Base-by-base conservation (phyloP, 805 yeast species). In the Hanseniaspora hatyaiensis region DNA sequence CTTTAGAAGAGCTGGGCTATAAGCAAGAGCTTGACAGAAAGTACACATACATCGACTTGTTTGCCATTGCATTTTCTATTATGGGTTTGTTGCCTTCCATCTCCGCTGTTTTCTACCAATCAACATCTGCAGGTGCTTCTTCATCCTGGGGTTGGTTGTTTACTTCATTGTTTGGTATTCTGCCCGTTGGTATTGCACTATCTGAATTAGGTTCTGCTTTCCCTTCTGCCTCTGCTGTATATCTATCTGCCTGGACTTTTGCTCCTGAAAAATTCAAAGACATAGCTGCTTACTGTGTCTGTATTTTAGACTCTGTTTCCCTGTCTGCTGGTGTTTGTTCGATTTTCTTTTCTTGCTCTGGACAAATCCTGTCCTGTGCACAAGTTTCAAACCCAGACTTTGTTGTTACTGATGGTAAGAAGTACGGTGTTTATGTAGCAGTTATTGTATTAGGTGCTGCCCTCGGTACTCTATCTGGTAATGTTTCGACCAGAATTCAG, bases 61-160 rank as follows among this genome's bases (percentile, higher is more conserved):
- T 81, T 55, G 85, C 85, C 50, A 75, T 80, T 49, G 82, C 86
- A 1, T 80, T 77, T 59, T 70, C 77, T 30, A 77, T 80, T 55
- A 78, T 80, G 84, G 79, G 83, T 13, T 62, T 80, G 34, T 63
- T 80, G 29, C 64, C 64, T 8, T 72, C 79, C n/a, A 73, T 78
- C 47, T 74, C 83, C 0, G 72, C 82, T 2, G 69, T 72, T 16
- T 53, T 78, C 19, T 66, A 65, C 19, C 62, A 65, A 31, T 77
- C 77, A 6, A 61, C 77, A 18, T 61, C 70, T 13, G 72, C 77
- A 0, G 84, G 84, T 4, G 74, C 79, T 0, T 74, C 71, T 4
- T 65, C 77, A 49, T 67, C 77, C 3, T 78, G 84, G 83, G 78
- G 80, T 30, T 78, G 84, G 84, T 59, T 75, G 33, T 55, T 74